These are phyloP conservation scores for Nemania sp. DNA, from an alignment of 2,329 filamentous ascomycete genomes.

Conservation along the genomic window DNA sequence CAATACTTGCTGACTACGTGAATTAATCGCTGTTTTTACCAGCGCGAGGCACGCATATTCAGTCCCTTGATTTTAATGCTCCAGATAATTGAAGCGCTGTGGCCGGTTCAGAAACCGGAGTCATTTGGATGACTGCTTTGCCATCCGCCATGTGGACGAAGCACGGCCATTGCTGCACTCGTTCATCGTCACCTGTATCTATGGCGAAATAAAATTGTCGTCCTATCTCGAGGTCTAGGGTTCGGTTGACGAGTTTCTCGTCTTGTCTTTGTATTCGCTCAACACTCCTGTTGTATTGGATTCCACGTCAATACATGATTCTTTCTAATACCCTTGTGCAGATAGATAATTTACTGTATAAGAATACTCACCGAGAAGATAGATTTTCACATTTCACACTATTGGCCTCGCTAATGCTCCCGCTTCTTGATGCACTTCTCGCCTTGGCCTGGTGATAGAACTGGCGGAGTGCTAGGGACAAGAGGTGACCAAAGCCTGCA, in stretches of 20 bases:
- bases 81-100: not conserved
- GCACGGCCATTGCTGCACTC: constrained; percentile 43
- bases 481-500: constrained; percentile 64
- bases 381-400: constrained; percentile 6
- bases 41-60: not conserved
- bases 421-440: constrained; percentile 28
- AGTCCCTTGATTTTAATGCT: not conserved
- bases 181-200: constrained; percentile 44
- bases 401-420: constrained; percentile 5
- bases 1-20: too few relatives aligned
- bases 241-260: constrained; percentile 1
- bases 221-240: constrained; percentile 27
- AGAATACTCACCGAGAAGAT: constrained; percentile 17
- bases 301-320: not conserved
- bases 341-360: not conserved
- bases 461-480: constrained; percentile 49
- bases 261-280: constrained; percentile 10
- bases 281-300: not conserved
- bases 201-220: constrained; percentile 40
- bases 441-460: constrained; percentile 43
- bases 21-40: not conserved
- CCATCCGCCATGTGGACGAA: constrained; percentile 42
- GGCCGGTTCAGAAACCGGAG: constrained; percentile 21
- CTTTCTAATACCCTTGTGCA: not conserved
- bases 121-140: constrained; percentile 41